Conservation (phyloP, 208 protist genomes). For the Leishmania amazonensis region DNA sequence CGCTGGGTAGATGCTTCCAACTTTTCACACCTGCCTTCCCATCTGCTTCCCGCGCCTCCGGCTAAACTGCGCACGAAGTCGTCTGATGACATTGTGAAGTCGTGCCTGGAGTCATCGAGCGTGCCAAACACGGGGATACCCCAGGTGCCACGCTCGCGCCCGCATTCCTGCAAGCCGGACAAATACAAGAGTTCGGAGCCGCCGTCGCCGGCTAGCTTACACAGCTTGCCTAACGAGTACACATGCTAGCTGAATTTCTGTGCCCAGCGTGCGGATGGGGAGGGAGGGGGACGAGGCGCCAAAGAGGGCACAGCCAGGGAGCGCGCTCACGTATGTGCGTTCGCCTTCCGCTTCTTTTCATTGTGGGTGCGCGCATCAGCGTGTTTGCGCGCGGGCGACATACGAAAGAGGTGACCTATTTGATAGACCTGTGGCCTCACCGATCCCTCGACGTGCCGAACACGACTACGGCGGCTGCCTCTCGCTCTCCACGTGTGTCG, state of each 20-base stretch:
- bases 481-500: not conserved
- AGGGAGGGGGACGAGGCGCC: not conserved
- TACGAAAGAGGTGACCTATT: not conserved
- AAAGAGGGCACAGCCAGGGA: not conserved
- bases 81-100: conserved; percentile 8
- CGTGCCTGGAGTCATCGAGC: conserved; percentile 5
- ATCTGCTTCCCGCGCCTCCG: not conserved
- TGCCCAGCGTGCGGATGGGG: not conserved
- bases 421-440: not conserved
- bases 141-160: conserved; percentile 16
- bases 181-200: not conserved
- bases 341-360: not conserved
- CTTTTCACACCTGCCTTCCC: not conserved
- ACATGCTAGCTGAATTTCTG: not conserved
- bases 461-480: not conserved
- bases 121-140: not conserved
- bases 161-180: conserved; percentile 14
- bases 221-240: conserved; percentile 8
- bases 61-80: conserved; percentile 1
- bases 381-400: not conserved
- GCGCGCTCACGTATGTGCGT: not conserved
- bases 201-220: conserved; percentile 8
- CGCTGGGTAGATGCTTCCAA: not conserved
- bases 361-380: not conserved
- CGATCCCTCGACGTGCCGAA: not conserved